Conservation (phyloP, 2,329 filamentous ascomycete genomes). For the Trichoderma citrinoviride region DNA sequence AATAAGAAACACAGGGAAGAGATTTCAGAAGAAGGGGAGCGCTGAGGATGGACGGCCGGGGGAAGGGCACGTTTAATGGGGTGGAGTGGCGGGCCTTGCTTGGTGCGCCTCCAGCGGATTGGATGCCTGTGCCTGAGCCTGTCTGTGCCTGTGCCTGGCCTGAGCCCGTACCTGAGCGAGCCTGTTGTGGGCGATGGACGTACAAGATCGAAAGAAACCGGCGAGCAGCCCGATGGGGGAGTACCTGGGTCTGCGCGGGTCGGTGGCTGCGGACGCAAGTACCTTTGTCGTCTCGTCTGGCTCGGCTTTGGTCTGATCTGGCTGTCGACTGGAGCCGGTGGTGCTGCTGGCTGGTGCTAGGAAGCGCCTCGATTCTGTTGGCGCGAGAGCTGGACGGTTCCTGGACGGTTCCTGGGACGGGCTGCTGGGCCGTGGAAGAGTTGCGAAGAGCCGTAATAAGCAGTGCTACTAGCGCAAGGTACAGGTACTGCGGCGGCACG, state of each 20-base stretch:
- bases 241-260: too few species aligned
- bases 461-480: neutral
- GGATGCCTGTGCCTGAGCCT: neutral
- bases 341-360: neutral
- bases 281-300: too few species aligned
- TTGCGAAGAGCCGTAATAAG: neutral
- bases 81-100: conserved; percentile 23
- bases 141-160: neutral
- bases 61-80: conserved; percentile 37
- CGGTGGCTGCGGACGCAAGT: too few species aligned
- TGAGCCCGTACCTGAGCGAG: neutral
- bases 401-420: neutral
- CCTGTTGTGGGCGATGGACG: too few species aligned
- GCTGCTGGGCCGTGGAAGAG: neutral
- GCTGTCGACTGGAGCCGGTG: too few species aligned
- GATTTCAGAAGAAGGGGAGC: conserved; percentile 32
- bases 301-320: too few species aligned
- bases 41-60: conserved; percentile 32
- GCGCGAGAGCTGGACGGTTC: too few species aligned
- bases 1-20: conserved; percentile 32
- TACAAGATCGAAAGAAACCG: too few species aligned
- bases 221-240: too few species aligned
- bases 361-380: neutral
- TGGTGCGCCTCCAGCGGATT: neutral
- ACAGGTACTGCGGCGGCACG: neutral